Percentiles rank a stretch among this genome's conserved stretches.
Conservation (phyloP, 352 stramenopile genomes). For the Aphanomyces astaci region DNA sequence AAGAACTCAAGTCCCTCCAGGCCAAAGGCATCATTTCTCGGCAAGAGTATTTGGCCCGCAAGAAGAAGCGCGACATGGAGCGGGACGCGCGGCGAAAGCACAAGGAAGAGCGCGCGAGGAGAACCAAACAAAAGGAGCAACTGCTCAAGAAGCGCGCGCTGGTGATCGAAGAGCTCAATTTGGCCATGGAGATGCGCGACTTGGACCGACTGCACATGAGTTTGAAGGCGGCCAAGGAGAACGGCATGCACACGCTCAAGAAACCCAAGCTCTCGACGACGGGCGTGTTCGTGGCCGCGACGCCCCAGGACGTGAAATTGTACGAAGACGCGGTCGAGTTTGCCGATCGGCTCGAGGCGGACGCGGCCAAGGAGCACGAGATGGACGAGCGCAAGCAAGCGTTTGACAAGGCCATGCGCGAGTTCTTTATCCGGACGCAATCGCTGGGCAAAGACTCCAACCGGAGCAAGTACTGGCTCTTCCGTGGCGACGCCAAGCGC, state of each 20-base stretch:
- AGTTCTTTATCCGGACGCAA: conserved; percentile 68
- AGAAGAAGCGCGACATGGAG: conserved; percentile 61
- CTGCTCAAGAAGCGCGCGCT: conserved; percentile 44
- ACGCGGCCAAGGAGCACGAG: conserved; percentile 58
- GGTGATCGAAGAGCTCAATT: conserved; percentile 1
- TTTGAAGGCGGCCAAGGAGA: not conserved
- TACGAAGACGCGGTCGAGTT: conserved; percentile 33
- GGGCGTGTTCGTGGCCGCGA: not conserved
- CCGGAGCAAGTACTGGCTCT: conserved; percentile 51
- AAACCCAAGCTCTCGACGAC: conserved; percentile 2
- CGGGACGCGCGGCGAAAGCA: conserved; percentile 48
- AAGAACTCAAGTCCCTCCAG: conserved; percentile 62
- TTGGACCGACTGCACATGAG: not conserved
- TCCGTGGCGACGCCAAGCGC: conserved; percentile 51
- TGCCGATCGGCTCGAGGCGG: conserved; percentile 64
- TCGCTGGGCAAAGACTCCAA: conserved; percentile 55
- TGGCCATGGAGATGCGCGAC: conserved; percentile 11
- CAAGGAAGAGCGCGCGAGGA: conserved; percentile 58
- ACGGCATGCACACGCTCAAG: conserved; percentile 11
- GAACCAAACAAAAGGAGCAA: conserved; percentile 49
- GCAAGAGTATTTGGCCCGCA: conserved; percentile 69
- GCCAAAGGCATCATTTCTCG: conserved; percentile 57
- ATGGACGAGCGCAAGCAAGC: conserved; percentile 50
- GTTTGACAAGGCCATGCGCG: conserved; percentile 48
- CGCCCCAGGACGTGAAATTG: conserved; percentile 1